Evolutionary conservation across 768 basidiomycete genomes (phyloP).

Genomic region (Pluteus cervinus): DNA sequence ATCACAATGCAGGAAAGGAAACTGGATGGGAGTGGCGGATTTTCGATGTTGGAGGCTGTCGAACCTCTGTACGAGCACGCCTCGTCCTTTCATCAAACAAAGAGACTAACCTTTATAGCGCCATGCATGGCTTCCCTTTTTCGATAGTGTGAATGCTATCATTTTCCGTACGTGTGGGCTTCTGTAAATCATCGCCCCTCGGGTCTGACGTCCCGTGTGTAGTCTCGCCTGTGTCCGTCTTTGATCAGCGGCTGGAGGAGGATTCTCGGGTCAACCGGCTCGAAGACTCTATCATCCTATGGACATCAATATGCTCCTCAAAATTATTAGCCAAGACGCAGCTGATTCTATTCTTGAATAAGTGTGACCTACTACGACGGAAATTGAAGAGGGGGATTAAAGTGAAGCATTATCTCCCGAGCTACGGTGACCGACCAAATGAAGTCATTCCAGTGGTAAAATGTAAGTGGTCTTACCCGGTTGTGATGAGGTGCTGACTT

Average conservation of each 20-base stretch:
- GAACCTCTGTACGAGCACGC: constrained; percentile 45
- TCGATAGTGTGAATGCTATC: constrained; percentile 72
- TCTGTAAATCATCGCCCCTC: neutral
- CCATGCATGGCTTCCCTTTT: constrained; percentile 74
- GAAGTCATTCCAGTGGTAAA: constrained; percentile 55
- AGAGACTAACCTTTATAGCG: constrained; percentile 38
- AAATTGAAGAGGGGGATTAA: constrained; percentile 56
- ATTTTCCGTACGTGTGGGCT: constrained; percentile 58
- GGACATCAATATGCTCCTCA: constrained; percentile 65
- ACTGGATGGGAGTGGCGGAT: constrained; percentile 59
- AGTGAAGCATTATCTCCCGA: constrained; percentile 54
- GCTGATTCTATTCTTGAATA: constrained; percentile 61
- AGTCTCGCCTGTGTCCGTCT: constrained; percentile 75
- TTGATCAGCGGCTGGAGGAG: constrained; percentile 70
- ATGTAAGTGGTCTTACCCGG: constrained; percentile 33
- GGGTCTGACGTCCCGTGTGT: constrained; percentile 1
- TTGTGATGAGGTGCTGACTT: neutral
- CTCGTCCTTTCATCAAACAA: constrained; percentile 2
- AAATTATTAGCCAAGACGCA: constrained; percentile 55
- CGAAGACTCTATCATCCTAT: constrained; percentile 67
- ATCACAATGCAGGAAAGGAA: constrained; percentile 19
- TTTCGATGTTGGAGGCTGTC: constrained; percentile 73
- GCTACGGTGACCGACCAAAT: constrained; percentile 66
- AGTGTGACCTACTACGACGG: constrained; percentile 61
- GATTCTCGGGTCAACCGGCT: constrained; percentile 66